Evolutionary conservation across 2,329 filamentous ascomycete species (phyloP).

Genomic region (Neofusicoccum parvum): DNA sequence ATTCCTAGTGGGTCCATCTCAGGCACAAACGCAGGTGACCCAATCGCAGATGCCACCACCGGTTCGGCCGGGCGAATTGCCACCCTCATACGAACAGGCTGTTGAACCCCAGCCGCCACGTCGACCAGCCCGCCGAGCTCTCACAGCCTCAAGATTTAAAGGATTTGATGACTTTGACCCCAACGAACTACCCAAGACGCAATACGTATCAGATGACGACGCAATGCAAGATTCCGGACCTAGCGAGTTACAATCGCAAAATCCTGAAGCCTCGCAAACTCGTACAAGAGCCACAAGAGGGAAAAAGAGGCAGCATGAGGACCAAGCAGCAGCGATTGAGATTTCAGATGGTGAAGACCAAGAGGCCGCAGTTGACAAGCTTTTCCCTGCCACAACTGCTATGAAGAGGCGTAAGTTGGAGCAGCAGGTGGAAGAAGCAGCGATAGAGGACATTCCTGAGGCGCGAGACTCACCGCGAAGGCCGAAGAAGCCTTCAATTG

Average conservation of each 20-base stretch:
- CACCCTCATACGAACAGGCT: background rate
- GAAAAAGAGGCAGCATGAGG: constrained; percentile 11
- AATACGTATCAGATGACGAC: background rate
- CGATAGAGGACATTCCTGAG: background rate
- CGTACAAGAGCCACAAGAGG: background rate
- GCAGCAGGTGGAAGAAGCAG: constrained; percentile 4
- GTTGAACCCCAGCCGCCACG: background rate
- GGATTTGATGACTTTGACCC: constrained; percentile 67
- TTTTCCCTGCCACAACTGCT: constrained; percentile 75
- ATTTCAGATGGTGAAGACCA: constrained; percentile 60
- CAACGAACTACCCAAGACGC: background rate
- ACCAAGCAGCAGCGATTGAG: background rate
- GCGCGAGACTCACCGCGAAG: constrained; percentile 42
- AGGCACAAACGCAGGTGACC: background rate
- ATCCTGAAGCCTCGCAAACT: background rate
- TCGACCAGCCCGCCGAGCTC: constrained; percentile 27
- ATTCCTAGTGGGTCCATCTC: background rate
- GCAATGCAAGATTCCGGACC: constrained; percentile 7
- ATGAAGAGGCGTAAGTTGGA: constrained; percentile 71
- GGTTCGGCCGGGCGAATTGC: too few relatives aligned
- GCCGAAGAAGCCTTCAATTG: constrained; percentile 2
- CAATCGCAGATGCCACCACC: background rate
- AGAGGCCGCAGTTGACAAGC: constrained; percentile 27
- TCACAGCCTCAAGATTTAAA: constrained; percentile 62
- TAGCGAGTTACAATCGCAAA: background rate